Base-by-base conservation (phyloP, 352 stramenopile species). In the Pythium vanterpoolii region DNA sequence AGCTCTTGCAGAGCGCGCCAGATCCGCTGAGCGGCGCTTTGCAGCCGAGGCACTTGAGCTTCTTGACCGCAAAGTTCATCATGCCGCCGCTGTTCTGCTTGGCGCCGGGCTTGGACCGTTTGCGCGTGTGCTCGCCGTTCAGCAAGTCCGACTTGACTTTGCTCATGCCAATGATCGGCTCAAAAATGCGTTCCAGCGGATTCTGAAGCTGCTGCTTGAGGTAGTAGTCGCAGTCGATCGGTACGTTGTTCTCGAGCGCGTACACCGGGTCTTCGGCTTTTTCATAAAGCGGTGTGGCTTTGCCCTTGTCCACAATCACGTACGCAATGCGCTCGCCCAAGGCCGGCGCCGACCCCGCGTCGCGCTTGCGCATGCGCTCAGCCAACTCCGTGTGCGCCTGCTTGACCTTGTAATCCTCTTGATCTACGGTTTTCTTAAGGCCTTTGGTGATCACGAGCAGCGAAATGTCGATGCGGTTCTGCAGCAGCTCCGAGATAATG, bases 401-500 rank as follows among this genome's bases (percentile, higher is more conserved):
- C 66, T 99, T 99, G n/a, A 95, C 82, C 62, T 98, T 98, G 83
- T 99, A 99, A 67, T 98, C 97, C 18, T 98, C 90, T 59, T 97
- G 96, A 69, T 99, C 95, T 13, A 97, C 95, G n/a, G 90, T 96
- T 74, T 99, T 99, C 62, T 98, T 98, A 18, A 99, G 76, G 38
- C 95, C 96, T 70, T 99, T 99, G 2, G 98, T 99, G 72, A 99
- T 99, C 30, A 99, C 97, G 30, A 99, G 76, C 38, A 98, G 79
- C n/a, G 93, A 99, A 52, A 99, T 99, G 74, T 99, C 98, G 69
- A 99, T 96, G 56, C 98, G 98, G 74, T 99, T 99, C 77, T 99
- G 97, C n/a, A 99, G 72, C 23, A 99, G 73, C 72, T 99, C 95
- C 9, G 93, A 87, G 64, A 99, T 99, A 54, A 98, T 91, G 23